A percentile compares a stretch with the other conserved stretches of the same genome.
Evolutionary conservation across 1,284 basidiomycete species (phyloP).

Genomic region (Cystobasidium pallidum): DNA sequence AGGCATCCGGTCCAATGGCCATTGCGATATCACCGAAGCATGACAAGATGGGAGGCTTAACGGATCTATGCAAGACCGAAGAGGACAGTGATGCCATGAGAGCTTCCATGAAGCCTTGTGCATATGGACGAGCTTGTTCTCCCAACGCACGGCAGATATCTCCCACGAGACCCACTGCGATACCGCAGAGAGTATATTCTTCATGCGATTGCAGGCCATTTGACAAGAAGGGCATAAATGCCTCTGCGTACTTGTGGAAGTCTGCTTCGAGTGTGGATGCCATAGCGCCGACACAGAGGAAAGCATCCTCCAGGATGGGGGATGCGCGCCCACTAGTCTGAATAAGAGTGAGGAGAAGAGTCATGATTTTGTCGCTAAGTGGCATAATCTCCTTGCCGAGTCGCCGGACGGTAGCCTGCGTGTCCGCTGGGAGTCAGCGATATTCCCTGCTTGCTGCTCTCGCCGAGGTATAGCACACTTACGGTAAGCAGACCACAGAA

Average conservation of each 20-base stretch:
- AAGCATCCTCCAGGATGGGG: conserved; percentile 95
- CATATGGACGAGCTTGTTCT: conserved; percentile 78
- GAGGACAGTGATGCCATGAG: conserved; percentile 90
- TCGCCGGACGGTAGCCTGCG: conserved; percentile 79
- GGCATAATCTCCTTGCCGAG: conserved; percentile 82
- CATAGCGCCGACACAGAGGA: conserved; percentile 90
- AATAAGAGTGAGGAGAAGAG: conserved; percentile 81
- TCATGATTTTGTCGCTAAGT: conserved; percentile 94
- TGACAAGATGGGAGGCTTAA: conserved; percentile 93
- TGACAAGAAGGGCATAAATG: conserved; percentile 87
- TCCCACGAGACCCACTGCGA: conserved; percentile 92
- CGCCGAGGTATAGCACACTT: conserved; percentile 54
- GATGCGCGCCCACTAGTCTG: conserved; percentile 86
- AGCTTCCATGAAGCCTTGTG: conserved; percentile 84
- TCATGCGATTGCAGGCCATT: conserved; percentile 89
- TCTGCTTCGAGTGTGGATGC: conserved; percentile 79
- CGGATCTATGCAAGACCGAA: conserved; percentile 85
- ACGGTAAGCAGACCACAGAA: conserved; percentile 88
- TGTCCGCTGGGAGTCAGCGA: background rate
- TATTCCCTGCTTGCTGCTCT: background rate
- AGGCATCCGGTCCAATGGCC: conserved; percentile 76
- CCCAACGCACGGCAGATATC: conserved; percentile 92
- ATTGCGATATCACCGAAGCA: conserved; percentile 97
- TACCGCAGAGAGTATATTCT: conserved; percentile 92
- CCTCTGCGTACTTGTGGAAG: conserved; percentile 85